These are phyloP conservation scores for Tuber brumale DNA, from an alignment of 495 filamentous ascomycete species.

Conservation along the genomic window DNA sequence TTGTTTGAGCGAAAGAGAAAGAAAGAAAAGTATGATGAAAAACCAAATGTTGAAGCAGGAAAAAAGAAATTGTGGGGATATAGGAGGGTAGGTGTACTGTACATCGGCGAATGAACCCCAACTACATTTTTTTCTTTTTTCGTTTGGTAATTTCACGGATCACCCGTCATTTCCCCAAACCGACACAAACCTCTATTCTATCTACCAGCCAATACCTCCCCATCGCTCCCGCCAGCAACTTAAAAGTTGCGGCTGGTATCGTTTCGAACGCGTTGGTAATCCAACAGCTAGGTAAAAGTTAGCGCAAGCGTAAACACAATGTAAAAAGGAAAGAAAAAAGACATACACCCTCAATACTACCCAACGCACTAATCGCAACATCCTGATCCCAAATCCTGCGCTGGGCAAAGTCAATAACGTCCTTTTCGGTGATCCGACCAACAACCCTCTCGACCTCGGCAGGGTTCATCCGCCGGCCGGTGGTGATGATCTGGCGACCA, in stretches of 20 bases:
- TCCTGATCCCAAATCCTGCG: slow-evolving; percentile 95
- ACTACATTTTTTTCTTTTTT: neutral
- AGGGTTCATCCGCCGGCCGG: slow-evolving; percentile 79
- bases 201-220: slow-evolving; percentile 19
- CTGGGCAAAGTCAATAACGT: slow-evolving; percentile 90
- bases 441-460: slow-evolving; percentile 92
- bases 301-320: slow-evolving; percentile 13
- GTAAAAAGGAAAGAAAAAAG: slow-evolving; percentile 1
- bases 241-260: slow-evolving; percentile 79
- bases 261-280: slow-evolving; percentile 79
- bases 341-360: slow-evolving; percentile 74
- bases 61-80: neutral
- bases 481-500: slow-evolving; percentile 95
- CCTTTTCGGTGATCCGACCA: slow-evolving; percentile 83
- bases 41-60: neutral
- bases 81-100: neutral
- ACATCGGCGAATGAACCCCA: neutral
- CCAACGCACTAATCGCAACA: slow-evolving; percentile 84
- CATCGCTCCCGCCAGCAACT: neutral
- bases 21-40: neutral
- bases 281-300: slow-evolving; percentile 48
- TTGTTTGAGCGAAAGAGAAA: neutral
- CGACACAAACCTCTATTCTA: slow-evolving; percentile 40
- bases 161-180: slow-evolving; percentile 46
- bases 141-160: slow-evolving; percentile 43